A percentile compares a stretch with the other conserved stretches of the same genome.
These are phyloP conservation scores for Lunularia cruciata DNA, from an alignment of 225 moss, liverwort and hornwort genomes.

Conservation along the genomic window DNA sequence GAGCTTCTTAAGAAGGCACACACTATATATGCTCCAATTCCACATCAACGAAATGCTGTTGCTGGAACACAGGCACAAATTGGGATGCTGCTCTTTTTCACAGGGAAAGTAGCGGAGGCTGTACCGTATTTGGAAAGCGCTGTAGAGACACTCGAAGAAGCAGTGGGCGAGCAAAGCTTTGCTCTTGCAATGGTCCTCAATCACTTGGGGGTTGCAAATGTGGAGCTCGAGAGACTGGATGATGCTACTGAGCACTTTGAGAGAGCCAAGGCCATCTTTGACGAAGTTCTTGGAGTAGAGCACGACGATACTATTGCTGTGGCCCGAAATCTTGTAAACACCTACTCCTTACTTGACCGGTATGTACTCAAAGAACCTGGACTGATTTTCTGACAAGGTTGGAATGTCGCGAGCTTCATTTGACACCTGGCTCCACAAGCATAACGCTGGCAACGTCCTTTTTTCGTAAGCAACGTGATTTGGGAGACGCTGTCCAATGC, in stretches of 20 bases:
- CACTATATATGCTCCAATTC: conserved; percentile 66
- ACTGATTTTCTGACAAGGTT: too few relatives aligned
- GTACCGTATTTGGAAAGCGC: conserved; percentile 75
- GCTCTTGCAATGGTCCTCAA: conserved; percentile 94
- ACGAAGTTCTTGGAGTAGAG: conserved; percentile 74
- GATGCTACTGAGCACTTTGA: conserved; percentile 73
- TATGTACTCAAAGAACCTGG: too few relatives aligned
- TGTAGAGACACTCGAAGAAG: conserved; percentile 56
- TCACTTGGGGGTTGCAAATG: conserved; percentile 81
- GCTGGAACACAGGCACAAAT: conserved; percentile 97
- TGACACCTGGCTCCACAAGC: too few relatives aligned
- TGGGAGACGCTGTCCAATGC: too few relatives aligned
- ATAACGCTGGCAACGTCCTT: too few relatives aligned
- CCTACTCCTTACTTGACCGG: conserved; percentile 77
- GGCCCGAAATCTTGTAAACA: conserved; percentile 78
- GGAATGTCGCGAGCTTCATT: too few relatives aligned
- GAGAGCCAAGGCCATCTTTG: conserved; percentile 74
- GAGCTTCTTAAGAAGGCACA: conserved; percentile 64
- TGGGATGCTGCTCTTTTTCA: conserved; percentile 89
- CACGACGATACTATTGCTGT: conserved; percentile 91
- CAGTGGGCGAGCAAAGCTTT: conserved; percentile 74
- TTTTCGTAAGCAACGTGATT: too few relatives aligned
- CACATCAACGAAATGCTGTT: conserved; percentile 74
- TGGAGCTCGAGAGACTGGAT: conserved; percentile 63
- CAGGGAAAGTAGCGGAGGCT: conserved; percentile 75